A percentile compares a stretch with the other conserved stretches of the same genome.
These are phyloP conservation scores for Phalaenopsis equestris DNA, from an alignment of 106 monocot genomes.

Conservation along the genomic window DNA sequence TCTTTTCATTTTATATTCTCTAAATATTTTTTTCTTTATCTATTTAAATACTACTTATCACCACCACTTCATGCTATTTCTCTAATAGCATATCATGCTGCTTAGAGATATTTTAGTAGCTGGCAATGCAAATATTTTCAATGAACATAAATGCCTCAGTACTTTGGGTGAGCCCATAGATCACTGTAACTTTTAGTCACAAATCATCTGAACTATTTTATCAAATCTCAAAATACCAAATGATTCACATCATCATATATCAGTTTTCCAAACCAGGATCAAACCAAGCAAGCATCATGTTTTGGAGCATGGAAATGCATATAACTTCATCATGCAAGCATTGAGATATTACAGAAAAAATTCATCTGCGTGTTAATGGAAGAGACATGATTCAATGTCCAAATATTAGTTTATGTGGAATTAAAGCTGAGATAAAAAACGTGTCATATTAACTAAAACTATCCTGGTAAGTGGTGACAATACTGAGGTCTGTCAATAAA, in stretches of 20 bases:
- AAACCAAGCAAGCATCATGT: background rate
- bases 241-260: background rate
- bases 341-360: background rate
- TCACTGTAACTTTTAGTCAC: background rate
- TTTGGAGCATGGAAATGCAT: background rate
- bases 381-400: background rate
- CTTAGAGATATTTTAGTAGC: background rate
- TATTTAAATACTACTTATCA: background rate
- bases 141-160: background rate
- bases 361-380: background rate
- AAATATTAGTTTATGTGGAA: background rate
- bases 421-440: background rate
- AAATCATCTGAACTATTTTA: background rate
- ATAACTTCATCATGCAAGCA: background rate
- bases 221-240: background rate
- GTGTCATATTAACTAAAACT: background rate
- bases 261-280: background rate
- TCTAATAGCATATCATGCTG: background rate
- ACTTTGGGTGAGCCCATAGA: background rate
- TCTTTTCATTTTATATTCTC: background rate
- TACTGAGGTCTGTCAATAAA: background rate
- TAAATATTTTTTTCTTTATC: background rate
- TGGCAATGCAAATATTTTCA: background rate
- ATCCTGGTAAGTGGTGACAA: background rate
- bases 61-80: background rate